Percentiles rank a stretch among this genome's conserved stretches.
phyloP scores from a whole-genome alignment of 345 rosid species.

The Euphorbia pulcherrima region DNA sequence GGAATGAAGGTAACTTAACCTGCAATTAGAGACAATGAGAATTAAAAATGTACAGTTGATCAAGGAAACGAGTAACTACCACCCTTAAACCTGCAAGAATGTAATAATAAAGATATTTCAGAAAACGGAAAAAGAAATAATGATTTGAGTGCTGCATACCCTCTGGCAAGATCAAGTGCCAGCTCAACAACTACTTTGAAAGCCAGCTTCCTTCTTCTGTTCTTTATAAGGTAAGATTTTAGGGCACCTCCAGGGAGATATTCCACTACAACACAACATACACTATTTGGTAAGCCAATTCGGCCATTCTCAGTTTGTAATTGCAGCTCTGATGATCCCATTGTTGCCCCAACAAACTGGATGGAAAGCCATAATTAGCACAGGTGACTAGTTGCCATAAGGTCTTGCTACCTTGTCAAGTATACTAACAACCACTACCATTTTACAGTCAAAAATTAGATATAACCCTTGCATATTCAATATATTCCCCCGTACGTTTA shows the following conservation, averaged over 20 bases:
- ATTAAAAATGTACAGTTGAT: neutral
- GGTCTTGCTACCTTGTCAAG: neutral
- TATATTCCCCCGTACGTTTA: neutral
- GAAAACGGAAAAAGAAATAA: conserved; percentile 1
- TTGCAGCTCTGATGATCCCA: conserved; percentile 79
- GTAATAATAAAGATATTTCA: neutral
- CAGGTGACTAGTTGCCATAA: conserved; percentile 2
- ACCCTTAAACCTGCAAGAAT: neutral
- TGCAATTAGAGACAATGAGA: conserved; percentile 28
- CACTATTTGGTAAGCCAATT: conserved; percentile 72
- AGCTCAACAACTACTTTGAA: conserved; percentile 91
- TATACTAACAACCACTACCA: neutral
- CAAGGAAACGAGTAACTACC: neutral
- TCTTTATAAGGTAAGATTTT: conserved; percentile 81
- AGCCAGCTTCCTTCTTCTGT: conserved; percentile 79
- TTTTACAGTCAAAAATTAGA: neutral
- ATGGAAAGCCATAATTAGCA: conserved; percentile 17
- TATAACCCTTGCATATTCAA: neutral
- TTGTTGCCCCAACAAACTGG: conserved; percentile 94
- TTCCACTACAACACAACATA: conserved; percentile 96
- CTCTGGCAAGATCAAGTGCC: conserved; percentile 97
- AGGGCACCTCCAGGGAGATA: conserved; percentile 93
- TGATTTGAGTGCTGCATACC: conserved; percentile 38
- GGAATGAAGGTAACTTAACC: conserved; percentile 94
- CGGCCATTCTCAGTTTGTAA: conserved; percentile 82